Evolutionary conservation across 805 yeast genomes (phyloP).

Genomic region (Saccharomycopsis guyanensis): DNA sequence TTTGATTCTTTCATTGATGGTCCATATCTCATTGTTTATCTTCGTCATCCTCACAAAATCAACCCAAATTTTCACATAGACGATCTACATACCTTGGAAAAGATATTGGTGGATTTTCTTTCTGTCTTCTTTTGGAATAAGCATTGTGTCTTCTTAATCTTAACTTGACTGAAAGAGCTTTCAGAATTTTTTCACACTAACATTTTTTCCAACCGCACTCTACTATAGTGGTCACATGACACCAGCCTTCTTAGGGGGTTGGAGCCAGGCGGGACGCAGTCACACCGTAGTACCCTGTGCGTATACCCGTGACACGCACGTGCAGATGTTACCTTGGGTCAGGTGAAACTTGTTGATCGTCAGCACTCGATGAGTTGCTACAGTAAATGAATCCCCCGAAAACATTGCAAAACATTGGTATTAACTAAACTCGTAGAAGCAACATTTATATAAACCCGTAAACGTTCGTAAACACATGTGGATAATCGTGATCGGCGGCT

Average conservation of each 20-base stretch:
- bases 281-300: neutral
- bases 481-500: too few relatives aligned
- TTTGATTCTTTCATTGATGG: too few relatives aligned
- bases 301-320: neutral
- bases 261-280: neutral
- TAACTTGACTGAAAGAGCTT: neutral
- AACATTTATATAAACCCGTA: too few relatives aligned
- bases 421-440: too few relatives aligned
- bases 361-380: neutral
- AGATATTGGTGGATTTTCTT: constrained; percentile 98
- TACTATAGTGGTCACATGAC: neutral
- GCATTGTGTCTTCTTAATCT: constrained; percentile 52
- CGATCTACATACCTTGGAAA: constrained; percentile 89
- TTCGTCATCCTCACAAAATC: too few relatives aligned
- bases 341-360: neutral
- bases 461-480: too few relatives aligned
- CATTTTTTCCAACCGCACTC: neutral
- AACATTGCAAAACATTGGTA: neutral
- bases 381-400: neutral
- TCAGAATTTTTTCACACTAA: neutral
- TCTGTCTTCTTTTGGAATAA: constrained; percentile 99
- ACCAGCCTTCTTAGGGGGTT: too few relatives aligned
- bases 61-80: too few relatives aligned
- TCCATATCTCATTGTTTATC: too few relatives aligned
- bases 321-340: too few relatives aligned